Percentiles rank a stretch among this genome's conserved stretches.
These are phyloP conservation scores for Dacryopinax spathularia DNA, from an alignment of 768 basidiomycete genomes.

Conservation along the genomic window DNA sequence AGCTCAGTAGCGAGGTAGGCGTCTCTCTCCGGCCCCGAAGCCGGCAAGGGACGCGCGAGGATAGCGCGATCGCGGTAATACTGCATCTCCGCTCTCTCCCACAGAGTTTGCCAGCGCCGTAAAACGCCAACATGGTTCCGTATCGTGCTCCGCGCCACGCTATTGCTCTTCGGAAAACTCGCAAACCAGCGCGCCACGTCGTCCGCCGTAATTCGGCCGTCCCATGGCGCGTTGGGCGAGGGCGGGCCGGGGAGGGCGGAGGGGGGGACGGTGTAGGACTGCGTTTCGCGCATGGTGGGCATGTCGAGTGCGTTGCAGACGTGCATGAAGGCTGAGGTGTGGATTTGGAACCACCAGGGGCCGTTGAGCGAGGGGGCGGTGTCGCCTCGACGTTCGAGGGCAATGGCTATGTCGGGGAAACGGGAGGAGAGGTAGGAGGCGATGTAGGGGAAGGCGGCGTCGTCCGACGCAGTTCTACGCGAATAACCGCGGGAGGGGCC, in stretches of 20 bases:
- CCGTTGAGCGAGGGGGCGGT: background rate
- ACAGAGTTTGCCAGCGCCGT: background rate
- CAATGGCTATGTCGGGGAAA: background rate
- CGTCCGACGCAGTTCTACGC: background rate
- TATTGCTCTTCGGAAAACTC: background rate
- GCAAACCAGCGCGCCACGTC: background rate
- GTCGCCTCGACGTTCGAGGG: background rate
- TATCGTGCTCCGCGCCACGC: constrained; percentile 1
- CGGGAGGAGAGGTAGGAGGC: background rate
- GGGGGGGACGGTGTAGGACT: background rate
- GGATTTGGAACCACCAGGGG: background rate
- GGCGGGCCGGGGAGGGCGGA: background rate
- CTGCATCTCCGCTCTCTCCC: constrained; percentile 1
- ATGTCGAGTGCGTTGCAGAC: background rate
- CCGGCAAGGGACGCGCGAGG: background rate
- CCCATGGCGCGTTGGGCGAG: background rate
- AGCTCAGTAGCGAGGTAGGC: background rate
- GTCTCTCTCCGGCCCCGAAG: background rate
- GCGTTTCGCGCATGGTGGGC: background rate
- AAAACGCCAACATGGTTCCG: constrained; percentile 1
- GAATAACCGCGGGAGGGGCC: background rate
- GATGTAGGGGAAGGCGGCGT: background rate
- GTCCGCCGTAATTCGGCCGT: constrained; percentile 1
- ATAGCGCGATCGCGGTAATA: background rate
- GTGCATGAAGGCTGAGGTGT: background rate